Evolutionary conservation across 371 early-diverging fungal species (phyloP).

Genomic region (Mortierella sp.): DNA sequence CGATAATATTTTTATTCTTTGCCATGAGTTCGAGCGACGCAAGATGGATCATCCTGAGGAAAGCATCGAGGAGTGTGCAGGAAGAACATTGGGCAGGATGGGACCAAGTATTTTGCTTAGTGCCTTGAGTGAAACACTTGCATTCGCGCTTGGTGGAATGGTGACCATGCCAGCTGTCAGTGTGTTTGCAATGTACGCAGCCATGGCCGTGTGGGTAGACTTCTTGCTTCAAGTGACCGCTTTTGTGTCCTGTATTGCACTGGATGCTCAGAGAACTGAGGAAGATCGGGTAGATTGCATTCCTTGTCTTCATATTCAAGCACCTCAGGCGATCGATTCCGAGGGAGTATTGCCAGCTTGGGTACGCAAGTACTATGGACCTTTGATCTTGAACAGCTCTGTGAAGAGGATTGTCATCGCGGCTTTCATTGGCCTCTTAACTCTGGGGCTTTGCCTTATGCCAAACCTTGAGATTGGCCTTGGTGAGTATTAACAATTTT

Average conservation of each 20-base stretch:
- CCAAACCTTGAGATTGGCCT: constrained; percentile 71
- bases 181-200: constrained; percentile 80
- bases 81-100: constrained; percentile 72
- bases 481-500: constrained; percentile 35
- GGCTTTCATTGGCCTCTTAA: constrained; percentile 69
- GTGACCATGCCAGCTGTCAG: constrained; percentile 87
- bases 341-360: constrained; percentile 68
- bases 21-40: constrained; percentile 75
- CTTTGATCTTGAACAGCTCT: constrained; percentile 63
- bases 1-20: constrained; percentile 84
- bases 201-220: constrained; percentile 79
- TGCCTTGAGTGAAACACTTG: constrained; percentile 77
- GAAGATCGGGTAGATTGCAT: constrained; percentile 74
- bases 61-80: constrained; percentile 67
- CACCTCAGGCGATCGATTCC: constrained; percentile 64
- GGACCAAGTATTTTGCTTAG: constrained; percentile 81
- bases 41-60: constrained; percentile 62
- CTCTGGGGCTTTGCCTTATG: constrained; percentile 61
- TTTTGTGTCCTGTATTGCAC: constrained; percentile 75
- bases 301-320: constrained; percentile 70
- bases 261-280: constrained; percentile 74
- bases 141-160: constrained; percentile 77
- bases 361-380: constrained; percentile 70
- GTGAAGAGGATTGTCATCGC: constrained; percentile 65
- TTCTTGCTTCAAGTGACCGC: constrained; percentile 81